phyloP scores from a whole-genome alignment of 129 eudicot genomes.

The Artemisia tridentata region DNA sequence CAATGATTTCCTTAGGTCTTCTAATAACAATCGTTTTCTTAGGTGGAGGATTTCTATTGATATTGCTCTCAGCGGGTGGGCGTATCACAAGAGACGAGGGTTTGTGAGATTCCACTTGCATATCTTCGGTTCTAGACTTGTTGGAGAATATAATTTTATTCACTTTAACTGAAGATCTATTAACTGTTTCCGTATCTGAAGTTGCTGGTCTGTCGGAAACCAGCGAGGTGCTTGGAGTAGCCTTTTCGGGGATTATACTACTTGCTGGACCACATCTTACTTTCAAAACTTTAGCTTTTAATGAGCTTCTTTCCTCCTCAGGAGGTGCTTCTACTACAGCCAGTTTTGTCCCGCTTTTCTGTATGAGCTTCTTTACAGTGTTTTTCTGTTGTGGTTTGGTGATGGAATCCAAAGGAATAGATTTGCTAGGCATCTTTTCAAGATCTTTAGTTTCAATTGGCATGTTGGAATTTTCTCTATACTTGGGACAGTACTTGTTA shows the following conservation, averaged over 20 bases:
- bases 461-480: slow-evolving; percentile 62
- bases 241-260: slow-evolving; percentile 48
- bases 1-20: slow-evolving; percentile 70
- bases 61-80: slow-evolving; percentile 59
- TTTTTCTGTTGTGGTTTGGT: slow-evolving; percentile 52
- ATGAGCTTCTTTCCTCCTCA: slow-evolving; percentile 57
- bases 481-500: slow-evolving; percentile 89
- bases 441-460: slow-evolving; percentile 57
- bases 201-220: slow-evolving; percentile 56
- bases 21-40: slow-evolving; percentile 59
- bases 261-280: slow-evolving; percentile 74
- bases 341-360: slow-evolving; percentile 51
- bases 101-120: slow-evolving; percentile 51
- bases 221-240: slow-evolving; percentile 62
- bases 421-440: slow-evolving; percentile 46
- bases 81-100: slow-evolving; percentile 64
- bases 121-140: slow-evolving; percentile 59
- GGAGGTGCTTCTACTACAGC: slow-evolving; percentile 57
- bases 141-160: slow-evolving; percentile 70
- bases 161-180: slow-evolving; percentile 55
- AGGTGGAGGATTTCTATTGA: slow-evolving; percentile 44
- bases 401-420: slow-evolving; percentile 39
- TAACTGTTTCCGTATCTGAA: slow-evolving; percentile 66
- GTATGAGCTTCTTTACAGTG: slow-evolving; percentile 43
- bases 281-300: slow-evolving; percentile 75